Base-by-base conservation (phyloP, 805 yeast species). In the Suhomyces sp. region DNA sequence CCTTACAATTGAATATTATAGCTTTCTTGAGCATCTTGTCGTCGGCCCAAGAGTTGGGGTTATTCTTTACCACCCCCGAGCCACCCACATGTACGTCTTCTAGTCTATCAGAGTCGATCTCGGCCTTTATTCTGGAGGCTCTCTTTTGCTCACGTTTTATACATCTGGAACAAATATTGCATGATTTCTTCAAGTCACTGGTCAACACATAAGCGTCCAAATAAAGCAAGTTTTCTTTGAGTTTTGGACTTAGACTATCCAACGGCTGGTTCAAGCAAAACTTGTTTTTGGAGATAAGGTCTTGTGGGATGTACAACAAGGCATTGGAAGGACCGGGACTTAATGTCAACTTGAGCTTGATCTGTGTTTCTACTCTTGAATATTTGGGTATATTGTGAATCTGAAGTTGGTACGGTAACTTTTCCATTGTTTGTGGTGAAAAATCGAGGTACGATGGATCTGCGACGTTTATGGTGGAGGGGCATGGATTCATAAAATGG, bases 301-400 rank as follows among this genome's bases (percentile, higher is more conserved):
- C 96, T 51, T 89, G 80, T 6, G 98, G 96, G 45, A 94, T 71
- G 65, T 89, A 94, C 31, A 94, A 70, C 47, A 89, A 70, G 47
- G 79, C 76, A 60, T 89, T 87, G 4, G 82, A 78, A 0, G 96
- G 96, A 0, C 93, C 82, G 1, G 97, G 96, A 27, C 84, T 78
- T 43, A 93, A 72, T 7, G 78, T 66, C 19, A 93, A 69, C 43
- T 79, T 78, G 43, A 96, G 73, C 66, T 90, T 92, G 64, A 94
- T 89, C 71, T 94, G 99, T 13, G 97, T 93, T 69, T 93, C 99
- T 6, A 93, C 99, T 57, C 99, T 81, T 10, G 97, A 89, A 58
- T 83, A 84, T 4, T 81, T 71, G 1, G 97, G 97, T 44, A 93
- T 74, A 48, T 84, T 86, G 6, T 76, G 67, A 1, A 93, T 72